Evolutionary conservation across 768 basidiomycete genomes (phyloP), one percentile per base, ranked within the genome.

Genomic region (Harrya chromipes): DNA sequence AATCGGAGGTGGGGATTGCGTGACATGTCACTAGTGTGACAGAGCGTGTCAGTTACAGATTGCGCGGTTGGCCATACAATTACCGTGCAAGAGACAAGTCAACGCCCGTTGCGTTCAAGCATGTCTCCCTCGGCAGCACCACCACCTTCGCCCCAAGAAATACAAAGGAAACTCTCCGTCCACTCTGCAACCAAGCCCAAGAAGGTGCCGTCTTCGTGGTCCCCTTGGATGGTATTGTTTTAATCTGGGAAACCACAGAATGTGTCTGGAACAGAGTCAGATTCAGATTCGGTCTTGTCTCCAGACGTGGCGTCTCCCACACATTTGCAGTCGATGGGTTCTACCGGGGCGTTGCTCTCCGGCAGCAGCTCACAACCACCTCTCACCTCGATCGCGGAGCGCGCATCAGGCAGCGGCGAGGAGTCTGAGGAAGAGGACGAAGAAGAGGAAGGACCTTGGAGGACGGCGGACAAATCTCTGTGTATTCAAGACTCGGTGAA

Each of bases 71-170:
- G 20, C 46, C 45, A 50, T 55, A 50, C 47, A 6, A 29, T 29
- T 29, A 26, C 8, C 8, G 23, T 31, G 12, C 20, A 17, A 8
- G 33, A 33, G 36, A 46, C 40, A 19, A 50, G 35, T 46, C 53
- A 35, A 14, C n/a, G n/a, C 46, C 44, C 49, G 43, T 55, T 35
- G 43, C 29, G 57, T 54, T 41, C 24, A 44, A 53, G 33, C 27
- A 68, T 67, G 64, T 57, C 63, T 40, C 53, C 58, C 46, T 63
- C 68, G 40, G 43, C 64, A 40, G 68, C 60, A 35, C 47, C 85
- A 13, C 87, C 90, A 5, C 92, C 90, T 8, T 85, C 91, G 12
- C 84, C 85, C 14, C 90, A 91, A 66, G 92, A 94, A 72, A 82
- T 94, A 16, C 80, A 88, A 50, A 77, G 90, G 56, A 94, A 93